A percentile compares a stretch with the other conserved stretches of the same genome.
Evolutionary conservation across 257 asterid genomes (phyloP).

Genomic region (Nicotiana attenuata): DNA sequence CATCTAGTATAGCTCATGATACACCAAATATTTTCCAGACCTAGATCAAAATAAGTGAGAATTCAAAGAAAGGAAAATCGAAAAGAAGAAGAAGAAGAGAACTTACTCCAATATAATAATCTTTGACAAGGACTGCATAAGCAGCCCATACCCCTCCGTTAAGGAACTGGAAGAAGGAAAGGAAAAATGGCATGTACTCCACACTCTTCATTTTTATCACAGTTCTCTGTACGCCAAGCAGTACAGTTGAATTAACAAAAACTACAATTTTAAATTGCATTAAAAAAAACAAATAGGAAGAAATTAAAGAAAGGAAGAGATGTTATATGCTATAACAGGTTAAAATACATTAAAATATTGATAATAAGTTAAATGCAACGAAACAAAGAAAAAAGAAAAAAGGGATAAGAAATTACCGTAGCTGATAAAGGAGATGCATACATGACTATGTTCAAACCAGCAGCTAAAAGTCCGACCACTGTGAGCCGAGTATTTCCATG

Average conservation of each 20-base stretch:
- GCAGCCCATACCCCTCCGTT: constrained; percentile 60
- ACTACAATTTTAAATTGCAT: neutral
- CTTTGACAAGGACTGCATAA: constrained; percentile 46
- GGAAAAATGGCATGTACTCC: constrained; percentile 64
- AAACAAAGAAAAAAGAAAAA: too few species aligned
- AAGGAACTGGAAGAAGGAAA: constrained; percentile 58
- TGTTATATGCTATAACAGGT: too few species aligned
- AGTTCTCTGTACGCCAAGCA: constrained; percentile 31
- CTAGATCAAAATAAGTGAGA: neutral
- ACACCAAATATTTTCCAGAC: neutral
- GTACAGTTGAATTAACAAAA: neutral
- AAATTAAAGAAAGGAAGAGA: too few species aligned
- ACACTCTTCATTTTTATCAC: constrained; percentile 68
- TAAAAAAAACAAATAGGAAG: too few species aligned
- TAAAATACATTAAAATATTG: too few species aligned
- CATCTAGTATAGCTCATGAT: neutral
- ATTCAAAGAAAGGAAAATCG: neutral
- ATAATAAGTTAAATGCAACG: too few species aligned
- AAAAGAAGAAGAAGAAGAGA: neutral
- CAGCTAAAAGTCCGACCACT: constrained; percentile 52
- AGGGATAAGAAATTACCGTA: constrained; percentile 35
- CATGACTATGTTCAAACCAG: constrained; percentile 67
- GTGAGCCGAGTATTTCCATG: constrained; percentile 34
- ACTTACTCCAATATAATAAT: constrained; percentile 52
- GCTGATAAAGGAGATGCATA: constrained; percentile 69